Conservation (phyloP, 331 rosid genomes). For the Quercus tomentella region DNA sequence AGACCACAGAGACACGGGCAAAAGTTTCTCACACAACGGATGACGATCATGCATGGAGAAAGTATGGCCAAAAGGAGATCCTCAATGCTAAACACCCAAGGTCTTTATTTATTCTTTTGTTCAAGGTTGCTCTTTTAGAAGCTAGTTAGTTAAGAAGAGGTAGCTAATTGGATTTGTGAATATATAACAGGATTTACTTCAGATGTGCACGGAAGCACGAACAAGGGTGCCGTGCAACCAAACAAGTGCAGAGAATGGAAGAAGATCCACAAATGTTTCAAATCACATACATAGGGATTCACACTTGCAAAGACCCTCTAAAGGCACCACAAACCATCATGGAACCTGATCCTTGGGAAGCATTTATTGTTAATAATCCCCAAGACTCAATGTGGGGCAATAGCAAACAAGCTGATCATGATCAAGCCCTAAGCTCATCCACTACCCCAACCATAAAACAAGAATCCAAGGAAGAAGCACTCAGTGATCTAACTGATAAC, state of each 20-base stretch:
- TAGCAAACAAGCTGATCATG: too few species aligned
- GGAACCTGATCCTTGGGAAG: constrained; percentile 16
- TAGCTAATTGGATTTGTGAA: background rate
- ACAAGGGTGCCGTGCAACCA: constrained; percentile 59
- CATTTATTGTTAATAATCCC: constrained; percentile 13
- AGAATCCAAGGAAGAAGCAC: too few species aligned
- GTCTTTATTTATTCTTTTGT: constrained; percentile 21
- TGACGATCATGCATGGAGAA: constrained; percentile 71
- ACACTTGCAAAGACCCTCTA: constrained; percentile 51
- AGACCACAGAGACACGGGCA: constrained; percentile 33
- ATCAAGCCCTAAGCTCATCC: too few species aligned
- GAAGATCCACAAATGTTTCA: constrained; percentile 42
- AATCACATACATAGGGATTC: constrained; percentile 64
- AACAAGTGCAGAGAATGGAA: constrained; percentile 57
- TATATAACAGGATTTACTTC: constrained; percentile 61
- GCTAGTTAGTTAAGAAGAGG: background rate
- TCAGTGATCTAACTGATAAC: too few species aligned
- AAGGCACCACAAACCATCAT: constrained; percentile 41
- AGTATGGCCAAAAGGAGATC: constrained; percentile 87
- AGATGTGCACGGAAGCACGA: constrained; percentile 68
- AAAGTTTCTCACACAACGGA: constrained; percentile 23
- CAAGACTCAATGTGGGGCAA: constrained; percentile 15
- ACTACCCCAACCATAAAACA: too few species aligned
- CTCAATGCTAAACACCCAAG: constrained; percentile 69
- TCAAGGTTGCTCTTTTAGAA: background rate